These are phyloP conservation scores for Leccinum fuscescens DNA, from an alignment of 1,284 basidiomycete genomes.

Conservation along the genomic window DNA sequence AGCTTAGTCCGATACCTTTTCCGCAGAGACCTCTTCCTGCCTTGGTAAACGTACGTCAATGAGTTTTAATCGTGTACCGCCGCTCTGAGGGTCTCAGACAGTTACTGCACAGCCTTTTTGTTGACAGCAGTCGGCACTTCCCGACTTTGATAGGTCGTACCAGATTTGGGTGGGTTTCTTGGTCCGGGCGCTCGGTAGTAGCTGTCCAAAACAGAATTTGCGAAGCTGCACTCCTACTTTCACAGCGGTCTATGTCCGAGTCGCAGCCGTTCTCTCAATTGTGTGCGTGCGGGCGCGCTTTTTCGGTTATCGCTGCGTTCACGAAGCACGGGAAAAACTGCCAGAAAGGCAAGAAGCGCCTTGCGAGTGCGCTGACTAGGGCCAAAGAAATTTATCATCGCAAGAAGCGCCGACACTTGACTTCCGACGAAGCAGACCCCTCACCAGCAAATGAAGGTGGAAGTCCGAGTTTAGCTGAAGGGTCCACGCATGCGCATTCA, in stretches of 20 bases:
- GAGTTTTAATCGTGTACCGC: not conserved
- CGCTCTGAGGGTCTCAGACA: too few species aligned
- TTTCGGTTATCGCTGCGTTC: not conserved
- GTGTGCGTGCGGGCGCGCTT: not conserved
- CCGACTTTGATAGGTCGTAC: not conserved
- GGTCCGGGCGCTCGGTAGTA: not conserved
- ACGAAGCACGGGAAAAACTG: not conserved
- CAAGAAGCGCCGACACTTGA: not conserved
- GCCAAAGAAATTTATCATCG: not conserved
- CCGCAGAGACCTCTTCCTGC: constrained; percentile 53
- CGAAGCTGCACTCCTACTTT: not conserved
- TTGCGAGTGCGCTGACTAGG: not conserved
- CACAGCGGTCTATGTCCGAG: not conserved
- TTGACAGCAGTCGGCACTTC: not conserved
- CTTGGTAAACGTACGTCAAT: constrained; percentile 44
- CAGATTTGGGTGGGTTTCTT: not conserved
- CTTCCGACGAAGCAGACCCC: not conserved
- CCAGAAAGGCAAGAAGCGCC: not conserved
- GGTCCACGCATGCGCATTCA: not conserved
- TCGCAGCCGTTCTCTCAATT: not conserved
- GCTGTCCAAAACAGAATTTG: not conserved
- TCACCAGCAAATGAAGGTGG: not conserved
- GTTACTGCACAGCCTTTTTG: too few species aligned
- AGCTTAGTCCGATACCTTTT: constrained; percentile 69
- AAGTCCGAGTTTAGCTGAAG: not conserved